Evolutionary conservation across 805 yeast species (phyloP), one percentile per base, ranked within the genome.

Genomic region (Cyberlindnera galapagoensis): DNA sequence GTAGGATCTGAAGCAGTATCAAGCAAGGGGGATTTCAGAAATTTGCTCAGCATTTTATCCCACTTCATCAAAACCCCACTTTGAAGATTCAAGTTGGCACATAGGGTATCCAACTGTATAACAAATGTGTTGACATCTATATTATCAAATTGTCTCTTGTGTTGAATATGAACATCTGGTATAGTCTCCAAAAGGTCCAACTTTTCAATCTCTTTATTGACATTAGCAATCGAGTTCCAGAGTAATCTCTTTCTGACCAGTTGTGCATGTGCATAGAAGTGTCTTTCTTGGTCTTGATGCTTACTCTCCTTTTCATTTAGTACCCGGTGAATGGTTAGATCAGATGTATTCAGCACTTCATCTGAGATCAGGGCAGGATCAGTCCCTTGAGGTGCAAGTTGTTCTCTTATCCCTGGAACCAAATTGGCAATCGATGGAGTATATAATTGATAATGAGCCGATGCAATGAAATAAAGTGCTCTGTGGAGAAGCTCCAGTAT

Each of bases 401-500:
- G 27, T 28, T 30, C 34, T 23, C 22, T 38, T 36, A 57, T 54
- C 6, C 42, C 48, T 26, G 56, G 55, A 9, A 57, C 54, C 24
- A 57, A 36, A 2, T 26, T 21, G 4, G 26, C 26, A 6, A 40
- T 16, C 47, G 57, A 54, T 7, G 65, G 67, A 9, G 59, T 49
- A 26, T 64, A 62, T 21, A 64, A 50, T 44, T 80, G 88, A 42
- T 68, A 83, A 47, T 80, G 73, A 0, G 82, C 72, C 2, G 87
- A 74, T 0, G 85, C 97, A 17, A 82, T 61, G 40, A 86, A 73
- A 49, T 88, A 90, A 49, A 74, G 80, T 26, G 80, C 68, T 31
- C 88, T 77, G 52, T 92, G 97, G 11, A 84, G 57, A 9, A 75
- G 47, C 31, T 84, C 80, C 20, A 67, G 43, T 1, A 74, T 76